Conservation (phyloP, 805 yeast species). For the Cyberlindnera maclurae region DNA sequence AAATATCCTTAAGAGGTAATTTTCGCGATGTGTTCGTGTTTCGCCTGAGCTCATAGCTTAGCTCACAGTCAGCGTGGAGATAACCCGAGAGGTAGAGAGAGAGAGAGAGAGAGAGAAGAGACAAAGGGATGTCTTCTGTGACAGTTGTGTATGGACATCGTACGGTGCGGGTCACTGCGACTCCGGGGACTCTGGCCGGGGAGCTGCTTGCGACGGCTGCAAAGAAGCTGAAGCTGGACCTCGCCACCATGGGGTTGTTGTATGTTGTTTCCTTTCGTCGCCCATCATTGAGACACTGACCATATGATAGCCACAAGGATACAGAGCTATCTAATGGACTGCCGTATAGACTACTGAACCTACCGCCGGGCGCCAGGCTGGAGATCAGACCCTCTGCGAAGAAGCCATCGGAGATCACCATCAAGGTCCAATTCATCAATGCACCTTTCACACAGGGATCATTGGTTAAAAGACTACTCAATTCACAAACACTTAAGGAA, state of each 20-base stretch:
- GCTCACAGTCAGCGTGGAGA: no score
- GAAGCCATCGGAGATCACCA: conserved; percentile 16
- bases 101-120: no score
- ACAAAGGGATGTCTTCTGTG: conserved; percentile 36
- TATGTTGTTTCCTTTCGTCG: conserved; percentile 1
- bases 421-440: conserved; percentile 27
- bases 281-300: no score
- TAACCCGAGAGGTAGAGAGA: no score
- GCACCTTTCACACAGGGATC: conserved; percentile 19
- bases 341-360: conserved; percentile 36
- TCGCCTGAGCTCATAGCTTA: no score
- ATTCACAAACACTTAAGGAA: conserved; percentile 9
- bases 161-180: conserved; percentile 27
- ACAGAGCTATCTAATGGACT: conserved; percentile 29
- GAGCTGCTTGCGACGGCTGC: conserved; percentile 31
- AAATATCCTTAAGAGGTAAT: no score
- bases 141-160: conserved; percentile 29
- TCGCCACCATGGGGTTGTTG: conserved; percentile 20
- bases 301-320: conserved; percentile 29
- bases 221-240: conserved; percentile 29
- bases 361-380: conserved; percentile 40
- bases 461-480: conserved; percentile 20
- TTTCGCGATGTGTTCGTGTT: no score
- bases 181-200: conserved; percentile 30
- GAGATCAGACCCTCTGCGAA: conserved; percentile 16